Conservation (phyloP, 306 rosid species). For the Trifolium repens region DNA sequence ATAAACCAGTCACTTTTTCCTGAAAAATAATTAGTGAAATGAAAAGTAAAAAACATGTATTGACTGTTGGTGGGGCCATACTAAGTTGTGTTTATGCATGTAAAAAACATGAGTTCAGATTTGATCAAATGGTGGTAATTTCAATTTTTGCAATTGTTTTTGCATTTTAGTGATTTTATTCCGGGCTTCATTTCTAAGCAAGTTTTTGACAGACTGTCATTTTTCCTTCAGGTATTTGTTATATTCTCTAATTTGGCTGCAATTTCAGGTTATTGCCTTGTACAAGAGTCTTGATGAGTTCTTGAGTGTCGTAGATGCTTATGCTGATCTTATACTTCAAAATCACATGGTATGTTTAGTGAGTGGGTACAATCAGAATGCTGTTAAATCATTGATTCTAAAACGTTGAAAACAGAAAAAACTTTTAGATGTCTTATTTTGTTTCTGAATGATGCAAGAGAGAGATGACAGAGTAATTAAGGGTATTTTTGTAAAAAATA, state of each 20-base stretch:
- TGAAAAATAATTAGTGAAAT: constrained; percentile 1
- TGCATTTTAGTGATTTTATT: constrained; percentile 4
- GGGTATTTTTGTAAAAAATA: no score
- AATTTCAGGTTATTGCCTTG: constrained; percentile 64
- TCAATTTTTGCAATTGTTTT: constrained; percentile 1
- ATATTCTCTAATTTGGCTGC: constrained; percentile 40
- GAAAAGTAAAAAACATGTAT: neutral
- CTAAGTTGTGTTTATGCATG: neutral
- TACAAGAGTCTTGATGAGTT: constrained; percentile 74
- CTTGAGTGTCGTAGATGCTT: constrained; percentile 92
- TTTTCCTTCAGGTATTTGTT: constrained; percentile 27
- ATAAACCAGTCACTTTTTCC: neutral
- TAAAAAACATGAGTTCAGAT: constrained; percentile 16
- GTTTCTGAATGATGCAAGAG: no score
- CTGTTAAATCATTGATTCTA: neutral
- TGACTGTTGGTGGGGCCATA: neutral
- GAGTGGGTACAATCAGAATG: constrained; percentile 26
- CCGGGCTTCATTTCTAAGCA: constrained; percentile 23
- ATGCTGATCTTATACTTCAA: constrained; percentile 80
- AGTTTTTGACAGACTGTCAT: constrained; percentile 18
- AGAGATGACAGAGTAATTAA: no score
- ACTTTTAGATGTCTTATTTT: no score
- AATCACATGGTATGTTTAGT: constrained; percentile 70
- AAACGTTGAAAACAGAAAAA: no score
- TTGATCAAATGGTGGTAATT: constrained; percentile 21